phyloP scores from a whole-genome alignment of 768 basidiomycete genomes.

The Kwoniella dejecticola region DNA sequence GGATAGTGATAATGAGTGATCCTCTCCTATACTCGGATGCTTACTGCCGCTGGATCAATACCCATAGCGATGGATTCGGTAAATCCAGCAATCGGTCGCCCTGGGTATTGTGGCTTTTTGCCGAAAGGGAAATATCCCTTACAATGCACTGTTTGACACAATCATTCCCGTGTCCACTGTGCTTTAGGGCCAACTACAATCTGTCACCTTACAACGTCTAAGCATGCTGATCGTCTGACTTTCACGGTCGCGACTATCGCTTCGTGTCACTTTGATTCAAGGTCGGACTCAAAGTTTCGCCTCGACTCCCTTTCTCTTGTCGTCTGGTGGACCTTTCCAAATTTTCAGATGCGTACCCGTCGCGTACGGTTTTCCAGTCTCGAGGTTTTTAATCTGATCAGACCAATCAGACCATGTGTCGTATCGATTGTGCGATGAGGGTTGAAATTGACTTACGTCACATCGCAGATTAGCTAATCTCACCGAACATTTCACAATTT shows the following conservation, averaged over 20 bases:
- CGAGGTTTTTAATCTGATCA: slow-evolving; percentile 27
- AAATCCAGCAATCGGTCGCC: no score
- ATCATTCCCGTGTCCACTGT: no score
- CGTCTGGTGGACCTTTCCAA: slow-evolving; percentile 19
- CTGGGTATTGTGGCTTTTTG: no score
- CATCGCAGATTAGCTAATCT: slow-evolving; percentile 29
- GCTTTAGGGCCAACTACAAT: no score
- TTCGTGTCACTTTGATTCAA: no score
- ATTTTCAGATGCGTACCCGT: slow-evolving; percentile 33
- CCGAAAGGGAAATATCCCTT: no score
- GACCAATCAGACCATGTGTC: no score
- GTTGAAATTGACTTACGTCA: slow-evolving; percentile 35
- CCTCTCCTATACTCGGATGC: neutral
- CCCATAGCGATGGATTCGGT: neutral
- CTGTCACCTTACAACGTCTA: no score
- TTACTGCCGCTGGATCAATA: neutral
- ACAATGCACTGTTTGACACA: no score
- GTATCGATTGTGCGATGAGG: no score
- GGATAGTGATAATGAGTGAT: slow-evolving; percentile 40
- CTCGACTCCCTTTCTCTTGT: neutral
- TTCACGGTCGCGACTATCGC: no score
- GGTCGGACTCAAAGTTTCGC: slow-evolving; percentile 9
- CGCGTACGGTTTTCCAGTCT: slow-evolving; percentile 20
- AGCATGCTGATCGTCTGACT: no score
- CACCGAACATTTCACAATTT: slow-evolving; percentile 21